Base-by-base conservation (phyloP, 495 filamentous ascomycete genomes). In the Penicillium mononematosum region DNA sequence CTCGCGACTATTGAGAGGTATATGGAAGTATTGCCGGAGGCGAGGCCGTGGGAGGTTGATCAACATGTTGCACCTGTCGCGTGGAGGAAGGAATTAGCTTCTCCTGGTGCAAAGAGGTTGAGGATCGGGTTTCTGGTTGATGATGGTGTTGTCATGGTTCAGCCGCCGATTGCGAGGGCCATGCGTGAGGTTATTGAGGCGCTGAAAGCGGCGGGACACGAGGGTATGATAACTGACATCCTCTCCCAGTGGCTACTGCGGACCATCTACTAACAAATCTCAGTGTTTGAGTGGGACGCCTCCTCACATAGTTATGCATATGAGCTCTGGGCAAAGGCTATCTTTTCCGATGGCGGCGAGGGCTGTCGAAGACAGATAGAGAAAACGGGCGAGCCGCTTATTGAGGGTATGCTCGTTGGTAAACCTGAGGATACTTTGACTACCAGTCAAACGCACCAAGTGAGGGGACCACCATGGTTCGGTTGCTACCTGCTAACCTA, bases 261-360 rank as follows among this genome's bases (percentile, higher is more conserved):
- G 0, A 39, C 2, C 16, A 17, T 31, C 0, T 31, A n/a, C 27
- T 24, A 27, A 27, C 17, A 31, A 5, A 11, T 7, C 48, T 1
- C n/a, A 77, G 81, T 82, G 14, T 53, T 79, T 68, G 64, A 78
- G 67, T 71, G 75, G 77, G 67, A 77, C 46, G 61, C 69, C 4
- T 66, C 70, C 2, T 65, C 66, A 1, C 72, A 75, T 47, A 58
- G 22, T 3, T 42, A 67, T 36, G 74, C 62, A 20, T 70, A 71
- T 46, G 55, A 67, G 1, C 69, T 71, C 42, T 79, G 67, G 74
- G 80, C 78, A 61, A 85, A 66, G 67, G 75, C 61, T 64, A 85
- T 59, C 77, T 81, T 74, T 78, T 78, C 72, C 27, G 86, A 88
- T 61, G 85, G 83, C 25, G 84, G 83, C 20, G 70, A 72, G 31